These are phyloP conservation scores for Dactylellina parvicollis DNA, from an alignment of 2,329 filamentous ascomycete genomes.

Conservation along the genomic window DNA sequence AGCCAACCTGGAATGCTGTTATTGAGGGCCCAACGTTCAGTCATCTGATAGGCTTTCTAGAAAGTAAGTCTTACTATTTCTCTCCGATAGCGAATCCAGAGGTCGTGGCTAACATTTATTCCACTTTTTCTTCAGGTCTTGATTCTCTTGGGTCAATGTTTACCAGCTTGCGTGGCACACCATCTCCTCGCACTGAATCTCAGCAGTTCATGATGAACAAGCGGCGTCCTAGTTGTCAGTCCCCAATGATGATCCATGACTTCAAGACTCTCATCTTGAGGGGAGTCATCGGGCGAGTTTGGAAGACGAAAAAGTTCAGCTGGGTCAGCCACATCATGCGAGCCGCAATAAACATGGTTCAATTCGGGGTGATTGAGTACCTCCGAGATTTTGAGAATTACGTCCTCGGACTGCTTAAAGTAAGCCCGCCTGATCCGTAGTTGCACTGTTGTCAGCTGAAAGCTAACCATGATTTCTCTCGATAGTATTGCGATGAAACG, in stretches of 20 bases:
- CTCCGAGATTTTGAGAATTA: slow-evolving; percentile 49
- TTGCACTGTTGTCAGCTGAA: not conserved
- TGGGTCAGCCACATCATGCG: slow-evolving; percentile 44
- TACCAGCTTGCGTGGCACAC: not conserved
- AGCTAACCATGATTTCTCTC: not conserved
- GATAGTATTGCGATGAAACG: slow-evolving; percentile 36
- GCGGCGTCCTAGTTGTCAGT: not conserved
- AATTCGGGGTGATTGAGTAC: slow-evolving; percentile 34
- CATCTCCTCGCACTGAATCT: slow-evolving; percentile 2
- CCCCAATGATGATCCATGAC: slow-evolving; percentile 8
- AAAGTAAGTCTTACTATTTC: slow-evolving; percentile 19
- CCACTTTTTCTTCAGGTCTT: slow-evolving; percentile 12
- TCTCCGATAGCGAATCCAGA: not conserved
- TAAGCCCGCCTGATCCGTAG: not conserved
- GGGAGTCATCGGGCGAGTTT: slow-evolving; percentile 31
- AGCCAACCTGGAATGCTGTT: slow-evolving; percentile 21
- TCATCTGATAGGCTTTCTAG: slow-evolving; percentile 35
- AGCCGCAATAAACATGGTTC: slow-evolving; percentile 47
- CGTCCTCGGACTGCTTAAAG: slow-evolving; percentile 25
- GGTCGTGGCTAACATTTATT: not conserved
- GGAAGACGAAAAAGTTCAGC: slow-evolving; percentile 30
- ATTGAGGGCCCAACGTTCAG: slow-evolving; percentile 30
- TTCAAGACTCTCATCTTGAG: slow-evolving; percentile 38
- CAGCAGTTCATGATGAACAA: slow-evolving; percentile 6
- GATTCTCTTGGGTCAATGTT: slow-evolving; percentile 34